Evolutionary conservation across 176 grass and related monocot genomes (phyloP).

Genomic region (Tillandsia fasciculata): DNA sequence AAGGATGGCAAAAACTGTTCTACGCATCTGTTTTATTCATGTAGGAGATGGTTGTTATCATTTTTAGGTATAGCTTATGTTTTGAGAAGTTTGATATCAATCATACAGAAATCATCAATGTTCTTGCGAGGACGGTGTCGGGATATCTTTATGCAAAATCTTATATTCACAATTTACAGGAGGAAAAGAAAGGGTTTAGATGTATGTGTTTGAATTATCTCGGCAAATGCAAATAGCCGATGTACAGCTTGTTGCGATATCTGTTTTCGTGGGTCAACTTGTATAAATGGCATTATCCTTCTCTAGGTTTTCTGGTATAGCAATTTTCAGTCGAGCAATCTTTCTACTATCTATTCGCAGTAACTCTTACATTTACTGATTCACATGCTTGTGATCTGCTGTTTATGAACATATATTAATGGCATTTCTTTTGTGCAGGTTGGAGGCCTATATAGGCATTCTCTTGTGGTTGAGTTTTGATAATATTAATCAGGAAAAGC

Average conservation of each 20-base stretch:
- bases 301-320: neutral
- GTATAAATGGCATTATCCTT: neutral
- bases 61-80: too few relatives aligned
- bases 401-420: neutral
- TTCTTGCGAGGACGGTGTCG: too few relatives aligned
- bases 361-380: neutral
- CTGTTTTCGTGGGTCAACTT: neutral
- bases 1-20: too few relatives aligned
- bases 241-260: neutral
- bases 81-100: too few relatives aligned
- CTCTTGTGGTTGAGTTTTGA: neutral
- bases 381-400: neutral
- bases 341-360: neutral
- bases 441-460: neutral
- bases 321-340: neutral
- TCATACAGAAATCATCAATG: too few relatives aligned
- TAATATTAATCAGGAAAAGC: neutral
- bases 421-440: conserved; percentile 1
- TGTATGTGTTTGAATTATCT: too few relatives aligned
- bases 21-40: too few relatives aligned
- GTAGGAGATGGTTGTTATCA: too few relatives aligned
- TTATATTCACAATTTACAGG: too few relatives aligned
- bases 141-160: too few relatives aligned
- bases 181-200: too few relatives aligned
- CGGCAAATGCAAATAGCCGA: too few relatives aligned